phyloP scores from a whole-genome alignment of 306 rosid species.

The Prunus davidiana region DNA sequence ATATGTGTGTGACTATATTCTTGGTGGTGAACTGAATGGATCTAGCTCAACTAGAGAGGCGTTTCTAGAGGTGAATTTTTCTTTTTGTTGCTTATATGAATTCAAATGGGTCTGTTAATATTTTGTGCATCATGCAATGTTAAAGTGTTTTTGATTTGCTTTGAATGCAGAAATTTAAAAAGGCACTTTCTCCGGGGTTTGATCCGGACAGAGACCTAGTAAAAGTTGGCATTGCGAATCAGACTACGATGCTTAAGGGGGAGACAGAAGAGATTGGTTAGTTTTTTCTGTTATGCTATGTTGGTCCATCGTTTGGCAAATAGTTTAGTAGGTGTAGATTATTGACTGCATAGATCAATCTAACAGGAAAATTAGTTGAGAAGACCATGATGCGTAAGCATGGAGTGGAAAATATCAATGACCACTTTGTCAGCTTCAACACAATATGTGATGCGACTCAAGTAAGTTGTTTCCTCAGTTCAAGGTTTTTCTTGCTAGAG shows the following conservation, averaged over 20 bases:
- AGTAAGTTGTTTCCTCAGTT: conserved; percentile 39
- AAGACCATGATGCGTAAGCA: conserved; percentile 81
- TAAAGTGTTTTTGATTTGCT: conserved; percentile 15
- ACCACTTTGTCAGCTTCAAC: conserved; percentile 89
- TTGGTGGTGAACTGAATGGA: conserved; percentile 80
- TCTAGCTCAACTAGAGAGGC: conserved; percentile 89
- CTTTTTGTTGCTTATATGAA: conserved; percentile 6
- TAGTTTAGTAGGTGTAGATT: conserved; percentile 2
- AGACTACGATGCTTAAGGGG: conserved; percentile 99
- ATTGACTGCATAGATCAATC: conserved; percentile 13
- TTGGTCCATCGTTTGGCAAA: conserved; percentile 3
- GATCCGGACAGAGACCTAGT: conserved; percentile 76
- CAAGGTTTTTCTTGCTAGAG: not conserved
- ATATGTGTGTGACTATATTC: conserved; percentile 91
- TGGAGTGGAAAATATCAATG: conserved; percentile 77
- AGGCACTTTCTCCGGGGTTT: conserved; percentile 76
- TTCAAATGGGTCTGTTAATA: not conserved
- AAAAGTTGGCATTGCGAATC: conserved; percentile 86
- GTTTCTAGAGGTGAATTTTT: conserved; percentile 58
- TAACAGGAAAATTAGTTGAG: conserved; percentile 79
- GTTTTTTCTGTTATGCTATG: conserved; percentile 17
- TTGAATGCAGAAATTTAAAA: conserved; percentile 77
- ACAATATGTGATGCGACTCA: conserved; percentile 98
- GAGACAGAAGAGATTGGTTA: conserved; percentile 97
- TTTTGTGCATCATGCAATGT: conserved; percentile 13